Evolutionary conservation across 176 grass and related monocot species (phyloP), one percentile per base, ranked within the genome.

Genomic region (Pontederia crassipes): DNA sequence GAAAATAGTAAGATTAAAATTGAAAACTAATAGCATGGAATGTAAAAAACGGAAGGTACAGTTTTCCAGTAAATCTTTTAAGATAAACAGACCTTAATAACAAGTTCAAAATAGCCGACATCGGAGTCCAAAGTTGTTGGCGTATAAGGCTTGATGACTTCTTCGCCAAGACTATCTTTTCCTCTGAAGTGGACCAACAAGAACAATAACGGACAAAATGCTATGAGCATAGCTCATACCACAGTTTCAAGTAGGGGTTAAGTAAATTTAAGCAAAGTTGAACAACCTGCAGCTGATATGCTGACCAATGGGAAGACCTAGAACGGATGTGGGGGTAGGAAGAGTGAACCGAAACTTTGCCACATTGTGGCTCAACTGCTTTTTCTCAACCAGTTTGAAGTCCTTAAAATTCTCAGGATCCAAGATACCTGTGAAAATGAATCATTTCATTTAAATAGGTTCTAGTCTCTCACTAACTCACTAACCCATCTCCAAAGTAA

Each of bases 231-330:
- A n/a, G n/a, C n/a, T n/a, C 26, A 52, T 8, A 52, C 2, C 12
- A 60, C 29, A 2, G 2, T 35, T 26, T 49, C 26, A 15, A 68
- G 28, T 17, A 64, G 18, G 70, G 49, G 62, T 6, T 48, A 48
- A n/a, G 73, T n/a, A 81, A 12, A 13, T 11, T 35, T 35, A 35
- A 35, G 29, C 29, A 18, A 73, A 40, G 49, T 65, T 72, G 51
- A n/a, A 28, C 50, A 54, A 95, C 91, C 91, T 96, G 86, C 91
- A 96, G 35, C 91, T 96, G 53, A 96, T 96, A 75, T 96, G 91
- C 72, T 96, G 91, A 17, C 91, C 91, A 63, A 95, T 87, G 13
- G 86, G 91, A 70, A 95, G 86, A 55, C 86, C 86, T 45, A 95
- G 66, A 59, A 66, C 72, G 75, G 86, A 95, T 60, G 78, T 87